A percentile compares a stretch with the other conserved stretches of the same genome.
phyloP scores from a whole-genome alignment of 2,329 filamentous ascomycete species.

The Aureobasidium vineae region DNA sequence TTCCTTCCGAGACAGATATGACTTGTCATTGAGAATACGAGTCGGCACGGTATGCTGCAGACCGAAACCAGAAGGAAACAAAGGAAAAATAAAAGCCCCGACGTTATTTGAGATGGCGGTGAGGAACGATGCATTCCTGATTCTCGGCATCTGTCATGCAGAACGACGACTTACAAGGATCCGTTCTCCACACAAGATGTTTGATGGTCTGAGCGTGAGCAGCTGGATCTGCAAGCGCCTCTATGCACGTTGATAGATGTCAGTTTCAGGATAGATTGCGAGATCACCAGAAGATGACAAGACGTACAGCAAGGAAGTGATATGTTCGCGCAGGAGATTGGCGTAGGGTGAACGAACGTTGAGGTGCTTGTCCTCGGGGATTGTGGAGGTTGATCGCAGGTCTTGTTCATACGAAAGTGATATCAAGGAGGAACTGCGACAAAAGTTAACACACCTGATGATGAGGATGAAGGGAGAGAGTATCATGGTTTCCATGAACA shows the following conservation, averaged over 20 bases:
- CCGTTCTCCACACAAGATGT: constrained; percentile 20
- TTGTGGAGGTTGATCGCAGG: not conserved
- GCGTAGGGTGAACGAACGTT: not conserved
- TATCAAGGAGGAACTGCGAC: constrained; percentile 2
- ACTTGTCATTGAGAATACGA: constrained; percentile 21
- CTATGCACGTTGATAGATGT: constrained; percentile 26
- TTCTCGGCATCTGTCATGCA: constrained; percentile 26
- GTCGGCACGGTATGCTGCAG: constrained; percentile 24
- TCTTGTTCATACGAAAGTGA: not conserved
- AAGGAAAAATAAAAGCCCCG: constrained; percentile 19
- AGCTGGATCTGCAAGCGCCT: constrained; percentile 24
- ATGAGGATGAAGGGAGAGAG: not conserved
- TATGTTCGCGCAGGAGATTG: not conserved
- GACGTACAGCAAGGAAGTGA: constrained; percentile 8
- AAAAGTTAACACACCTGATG: not conserved
- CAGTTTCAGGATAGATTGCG: constrained; percentile 22
- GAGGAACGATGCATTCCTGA: constrained; percentile 24
- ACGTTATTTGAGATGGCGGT: constrained; percentile 23
- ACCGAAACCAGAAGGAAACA: constrained; percentile 20
- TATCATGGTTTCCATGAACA: not conserved
- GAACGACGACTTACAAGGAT: constrained; percentile 24
- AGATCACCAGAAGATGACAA: constrained; percentile 7
- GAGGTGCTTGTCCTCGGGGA: not conserved
- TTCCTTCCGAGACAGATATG: constrained; percentile 20
- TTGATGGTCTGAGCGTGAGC: constrained; percentile 19